Conservation (phyloP, 2,329 filamentous ascomycete species). For the Reticulascus tulasneorum region DNA sequence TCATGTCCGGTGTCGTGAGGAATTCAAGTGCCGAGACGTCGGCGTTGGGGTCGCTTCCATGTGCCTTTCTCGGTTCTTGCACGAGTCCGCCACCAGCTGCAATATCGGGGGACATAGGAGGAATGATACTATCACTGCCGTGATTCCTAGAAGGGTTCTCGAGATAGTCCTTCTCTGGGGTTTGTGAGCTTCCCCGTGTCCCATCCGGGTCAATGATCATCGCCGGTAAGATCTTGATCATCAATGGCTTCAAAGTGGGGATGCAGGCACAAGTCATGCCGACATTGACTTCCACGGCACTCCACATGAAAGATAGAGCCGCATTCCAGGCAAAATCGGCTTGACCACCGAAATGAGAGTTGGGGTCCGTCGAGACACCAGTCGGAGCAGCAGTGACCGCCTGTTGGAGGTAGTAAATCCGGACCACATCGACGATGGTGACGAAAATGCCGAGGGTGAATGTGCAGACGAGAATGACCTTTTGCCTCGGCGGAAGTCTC, state of each 20-base stretch:
- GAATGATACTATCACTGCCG: conserved; percentile 12
- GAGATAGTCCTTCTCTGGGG: conserved; percentile 20
- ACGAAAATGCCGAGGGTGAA: conserved; percentile 87
- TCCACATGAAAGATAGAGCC: conserved; percentile 88
- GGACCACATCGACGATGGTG: conserved; percentile 79
- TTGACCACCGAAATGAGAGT: conserved; percentile 47
- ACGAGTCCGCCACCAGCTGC: conserved; percentile 4
- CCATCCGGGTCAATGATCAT: conserved; percentile 52
- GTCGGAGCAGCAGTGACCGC: conserved; percentile 50
- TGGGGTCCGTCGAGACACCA: conserved; percentile 28
- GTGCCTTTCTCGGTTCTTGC: conserved; percentile 4
- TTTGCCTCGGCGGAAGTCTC: conserved; percentile 79
- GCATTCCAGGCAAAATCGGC: conserved; percentile 67
- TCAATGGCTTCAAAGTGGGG: conserved; percentile 84
- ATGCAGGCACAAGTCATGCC: conserved; percentile 89
- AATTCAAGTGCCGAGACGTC: conserved; percentile 40
- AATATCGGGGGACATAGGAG: conserved; percentile 6
- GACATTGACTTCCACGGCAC: conserved; percentile 83
- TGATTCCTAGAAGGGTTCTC: conserved; percentile 13
- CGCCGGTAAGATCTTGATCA: conserved; percentile 58
- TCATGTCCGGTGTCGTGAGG: conserved; percentile 35
- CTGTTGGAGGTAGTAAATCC: conserved; percentile 84
- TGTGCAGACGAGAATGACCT: conserved; percentile 79
- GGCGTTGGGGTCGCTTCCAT: conserved; percentile 8
- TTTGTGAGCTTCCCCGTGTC: conserved; percentile 27